Conservation (phyloP, 805 yeast genomes). For the Teunomyces kruisii region DNA sequence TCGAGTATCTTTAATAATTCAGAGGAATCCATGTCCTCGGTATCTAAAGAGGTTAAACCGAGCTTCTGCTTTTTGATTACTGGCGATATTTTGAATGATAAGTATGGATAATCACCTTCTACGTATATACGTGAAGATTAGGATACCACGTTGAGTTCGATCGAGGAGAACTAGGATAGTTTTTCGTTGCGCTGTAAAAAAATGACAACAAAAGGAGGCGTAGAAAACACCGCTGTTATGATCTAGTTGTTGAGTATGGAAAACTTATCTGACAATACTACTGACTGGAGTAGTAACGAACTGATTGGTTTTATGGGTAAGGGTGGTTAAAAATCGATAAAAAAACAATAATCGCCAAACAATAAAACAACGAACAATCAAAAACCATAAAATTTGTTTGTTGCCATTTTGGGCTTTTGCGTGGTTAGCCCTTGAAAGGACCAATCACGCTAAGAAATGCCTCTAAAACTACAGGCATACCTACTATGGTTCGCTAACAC, state of each 20-base stretch:
- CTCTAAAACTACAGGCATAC: background rate
- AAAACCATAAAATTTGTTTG: background rate
- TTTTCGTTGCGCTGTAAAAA: background rate
- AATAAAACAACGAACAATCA: background rate
- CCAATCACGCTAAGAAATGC: background rate
- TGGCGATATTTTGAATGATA: background rate
- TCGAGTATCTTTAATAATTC: constrained; percentile 37
- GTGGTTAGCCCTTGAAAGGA: background rate
- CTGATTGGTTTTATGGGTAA: background rate
- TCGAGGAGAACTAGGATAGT: background rate
- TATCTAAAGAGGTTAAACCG: background rate
- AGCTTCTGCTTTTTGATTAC: background rate
- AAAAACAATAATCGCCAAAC: too few relatives aligned
- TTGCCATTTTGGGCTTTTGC: background rate
- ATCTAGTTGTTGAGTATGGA: background rate
- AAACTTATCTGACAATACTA: background rate
- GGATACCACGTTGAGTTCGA: background rate
- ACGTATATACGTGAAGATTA: constrained; percentile 1
- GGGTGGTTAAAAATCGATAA: too few relatives aligned
- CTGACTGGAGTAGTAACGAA: background rate
- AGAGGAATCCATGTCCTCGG: constrained; percentile 27
- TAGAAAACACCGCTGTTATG: background rate
- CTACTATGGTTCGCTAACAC: background rate
- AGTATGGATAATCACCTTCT: background rate
- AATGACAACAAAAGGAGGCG: background rate